Evolutionary conservation across 164 flowering plant genomes (phyloP).

Genomic region (Stephania japonica): DNA sequence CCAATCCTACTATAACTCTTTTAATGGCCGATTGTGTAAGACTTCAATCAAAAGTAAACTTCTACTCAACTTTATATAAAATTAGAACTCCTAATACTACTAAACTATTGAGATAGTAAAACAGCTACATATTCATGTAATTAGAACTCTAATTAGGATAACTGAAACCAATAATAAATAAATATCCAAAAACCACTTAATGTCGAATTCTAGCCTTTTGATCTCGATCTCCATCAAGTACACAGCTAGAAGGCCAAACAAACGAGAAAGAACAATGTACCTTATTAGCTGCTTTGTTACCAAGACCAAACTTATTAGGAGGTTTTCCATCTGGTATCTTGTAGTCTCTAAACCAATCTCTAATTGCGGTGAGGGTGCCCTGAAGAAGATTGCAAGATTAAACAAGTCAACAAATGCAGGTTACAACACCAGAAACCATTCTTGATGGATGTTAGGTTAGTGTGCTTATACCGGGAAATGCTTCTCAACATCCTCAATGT

Average conservation of each 20-base stretch:
- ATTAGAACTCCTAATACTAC: no score
- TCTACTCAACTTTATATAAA: no score
- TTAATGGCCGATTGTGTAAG: no score
- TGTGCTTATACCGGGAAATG: constrained; percentile 75
- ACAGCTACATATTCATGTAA: no score
- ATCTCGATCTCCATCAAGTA: no score
- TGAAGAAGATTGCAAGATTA: constrained; percentile 21
- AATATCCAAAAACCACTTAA: no score
- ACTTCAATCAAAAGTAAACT: no score
- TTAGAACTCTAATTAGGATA: no score
- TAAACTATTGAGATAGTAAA: no score
- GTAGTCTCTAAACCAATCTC: constrained; percentile 99
- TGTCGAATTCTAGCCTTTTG: no score
- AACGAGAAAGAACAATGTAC: constrained; percentile 28
- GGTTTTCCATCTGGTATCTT: constrained; percentile 99
- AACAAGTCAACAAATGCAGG: background rate
- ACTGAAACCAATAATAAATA: no score
- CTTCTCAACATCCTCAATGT: constrained; percentile 85
- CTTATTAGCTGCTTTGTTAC: constrained; percentile 91
- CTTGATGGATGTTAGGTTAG: background rate
- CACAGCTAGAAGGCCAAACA: background rate
- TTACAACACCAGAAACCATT: background rate
- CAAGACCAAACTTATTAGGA: constrained; percentile 92
- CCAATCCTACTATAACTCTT: no score
- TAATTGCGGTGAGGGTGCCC: constrained; percentile 93